Base-by-base conservation (phyloP, 2,329 filamentous ascomycete species). In the Claviceps quebecensis region DNA sequence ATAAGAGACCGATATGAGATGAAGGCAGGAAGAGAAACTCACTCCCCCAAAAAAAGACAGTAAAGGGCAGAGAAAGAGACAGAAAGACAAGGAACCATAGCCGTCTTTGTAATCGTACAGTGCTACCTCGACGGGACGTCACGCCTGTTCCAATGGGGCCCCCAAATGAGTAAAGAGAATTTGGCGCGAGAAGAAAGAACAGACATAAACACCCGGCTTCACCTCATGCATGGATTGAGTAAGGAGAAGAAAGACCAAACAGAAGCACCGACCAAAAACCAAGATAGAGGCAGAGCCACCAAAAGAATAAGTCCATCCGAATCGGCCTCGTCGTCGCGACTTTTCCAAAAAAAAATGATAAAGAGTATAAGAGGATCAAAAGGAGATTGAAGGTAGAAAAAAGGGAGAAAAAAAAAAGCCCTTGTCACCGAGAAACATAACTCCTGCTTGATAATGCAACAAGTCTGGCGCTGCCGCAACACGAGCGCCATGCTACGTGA, bases 401-500 rank as follows among this genome's bases (percentile, higher is more conserved):
- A 26, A 29, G n/a, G 22, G 9, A n/a, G 47, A 41, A 19, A 56
- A 61, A 55, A 50, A 49, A 49, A 53, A 40, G 49, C 3, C 48
- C 17, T 2, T 19, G 39, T 23, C 40, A 51, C 56, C 50, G 4
- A 45, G n/a, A n/a, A 45, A 29, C 8, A n/a, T 37, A 50, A 29
- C 29, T 29, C 29, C 29, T 29, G 29, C 29, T 29, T 29, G 29
- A 29, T 29, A 4, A 29, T 29, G 29, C 29, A 29, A 29, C 26
- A 29, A 29, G 26, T 29, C 26, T 29, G 26, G 26, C 26, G 26
- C 8, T 29, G 8, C 26, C 26, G 26, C 8, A 29, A 29, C 29
- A 29, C 29, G 8, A 29, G 29, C 65, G 56, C 60, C 61, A 66
- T 65, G 65, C 65, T 64, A 58, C 60, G 64, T 63, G 56, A 65